A percentile compares a stretch with the other conserved stretches of the same genome.
These are phyloP conservation scores for Colletotrichum camelliae DNA, from an alignment of 2,329 filamentous ascomycete genomes.

Conservation along the genomic window DNA sequence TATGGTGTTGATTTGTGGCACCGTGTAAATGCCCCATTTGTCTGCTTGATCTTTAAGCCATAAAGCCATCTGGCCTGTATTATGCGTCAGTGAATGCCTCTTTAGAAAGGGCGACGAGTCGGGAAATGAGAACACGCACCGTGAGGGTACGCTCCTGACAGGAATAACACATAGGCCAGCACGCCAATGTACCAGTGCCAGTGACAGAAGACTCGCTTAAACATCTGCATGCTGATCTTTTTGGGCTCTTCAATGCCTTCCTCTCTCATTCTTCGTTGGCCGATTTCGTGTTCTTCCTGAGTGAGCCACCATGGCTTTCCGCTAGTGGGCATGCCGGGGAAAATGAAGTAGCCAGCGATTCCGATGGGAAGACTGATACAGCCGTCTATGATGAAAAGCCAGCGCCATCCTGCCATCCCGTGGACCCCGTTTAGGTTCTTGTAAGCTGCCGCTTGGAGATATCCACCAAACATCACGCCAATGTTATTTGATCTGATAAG, in stretches of 20 bases:
- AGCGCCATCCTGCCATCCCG: conserved; percentile 55
- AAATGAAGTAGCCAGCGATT: conserved; percentile 53
- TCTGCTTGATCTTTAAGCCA: conserved; percentile 25
- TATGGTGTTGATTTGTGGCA: conserved; percentile 26
- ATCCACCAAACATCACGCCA: conserved; percentile 31
- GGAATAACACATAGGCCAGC: conserved; percentile 26
- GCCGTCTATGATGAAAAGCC: conserved; percentile 61
- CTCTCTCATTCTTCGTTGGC: conserved; percentile 32
- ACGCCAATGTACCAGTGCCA: conserved; percentile 31
- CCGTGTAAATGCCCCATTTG: conserved; percentile 21
- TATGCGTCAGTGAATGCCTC: not conserved
- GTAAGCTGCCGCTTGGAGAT: conserved; percentile 47
- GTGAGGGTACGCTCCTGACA: conserved; percentile 4
- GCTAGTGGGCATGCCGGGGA: conserved; percentile 43
- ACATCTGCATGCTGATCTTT: conserved; percentile 27
- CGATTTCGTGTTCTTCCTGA: conserved; percentile 34
- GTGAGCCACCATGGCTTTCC: conserved; percentile 40
- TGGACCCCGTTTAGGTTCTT: conserved; percentile 51
- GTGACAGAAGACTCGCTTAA: conserved; percentile 27
- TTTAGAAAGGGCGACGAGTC: accelerated
- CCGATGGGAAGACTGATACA: conserved; percentile 59
- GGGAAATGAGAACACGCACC: not conserved
- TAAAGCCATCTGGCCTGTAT: conserved; percentile 19
- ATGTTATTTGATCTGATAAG: conserved; percentile 24
- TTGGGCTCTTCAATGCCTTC: conserved; percentile 22